Conservation (phyloP, 306 rosid genomes). For the Potentilla sterilis region DNA sequence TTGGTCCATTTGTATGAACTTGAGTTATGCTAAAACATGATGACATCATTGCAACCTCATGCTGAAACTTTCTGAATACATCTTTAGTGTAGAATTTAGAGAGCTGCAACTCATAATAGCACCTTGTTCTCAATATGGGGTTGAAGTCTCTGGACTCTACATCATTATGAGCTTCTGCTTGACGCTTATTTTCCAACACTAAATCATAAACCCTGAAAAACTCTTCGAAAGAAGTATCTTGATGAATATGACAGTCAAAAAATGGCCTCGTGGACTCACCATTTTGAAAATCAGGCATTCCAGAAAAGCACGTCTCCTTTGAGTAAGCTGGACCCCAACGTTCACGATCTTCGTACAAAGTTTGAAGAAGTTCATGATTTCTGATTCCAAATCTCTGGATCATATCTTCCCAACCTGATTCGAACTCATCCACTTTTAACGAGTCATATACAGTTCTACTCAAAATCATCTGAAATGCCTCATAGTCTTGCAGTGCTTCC, state of each 20-base stretch:
- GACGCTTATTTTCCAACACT: constrained; percentile 52
- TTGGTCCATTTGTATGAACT: constrained; percentile 58
- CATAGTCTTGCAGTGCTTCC: constrained; percentile 59
- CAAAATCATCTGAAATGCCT: constrained; percentile 55
- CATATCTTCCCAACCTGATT: constrained; percentile 75
- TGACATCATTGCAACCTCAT: constrained; percentile 71
- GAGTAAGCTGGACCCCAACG: constrained; percentile 80
- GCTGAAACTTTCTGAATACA: constrained; percentile 74
- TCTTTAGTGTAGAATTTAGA: constrained; percentile 68
- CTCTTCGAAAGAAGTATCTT: constrained; percentile 72
- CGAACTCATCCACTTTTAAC: constrained; percentile 75
- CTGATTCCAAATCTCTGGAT: constrained; percentile 58
- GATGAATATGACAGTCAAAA: constrained; percentile 61
- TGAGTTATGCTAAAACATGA: constrained; percentile 66
- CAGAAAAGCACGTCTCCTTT: constrained; percentile 81
- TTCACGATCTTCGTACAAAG: constrained; percentile 68
- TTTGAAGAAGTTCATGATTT: constrained; percentile 54
- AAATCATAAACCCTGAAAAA: constrained; percentile 56
- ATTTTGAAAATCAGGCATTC: constrained; percentile 52
- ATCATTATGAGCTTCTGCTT: constrained; percentile 66
- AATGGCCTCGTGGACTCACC: constrained; percentile 53
- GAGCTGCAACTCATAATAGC: constrained; percentile 78
- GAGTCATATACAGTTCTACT: constrained; percentile 51
- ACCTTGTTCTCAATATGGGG: constrained; percentile 56
- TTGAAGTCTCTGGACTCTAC: constrained; percentile 58